Conservation (phyloP, 2,329 filamentous ascomycete genomes). For the Colletotrichum kahawae region DNA sequence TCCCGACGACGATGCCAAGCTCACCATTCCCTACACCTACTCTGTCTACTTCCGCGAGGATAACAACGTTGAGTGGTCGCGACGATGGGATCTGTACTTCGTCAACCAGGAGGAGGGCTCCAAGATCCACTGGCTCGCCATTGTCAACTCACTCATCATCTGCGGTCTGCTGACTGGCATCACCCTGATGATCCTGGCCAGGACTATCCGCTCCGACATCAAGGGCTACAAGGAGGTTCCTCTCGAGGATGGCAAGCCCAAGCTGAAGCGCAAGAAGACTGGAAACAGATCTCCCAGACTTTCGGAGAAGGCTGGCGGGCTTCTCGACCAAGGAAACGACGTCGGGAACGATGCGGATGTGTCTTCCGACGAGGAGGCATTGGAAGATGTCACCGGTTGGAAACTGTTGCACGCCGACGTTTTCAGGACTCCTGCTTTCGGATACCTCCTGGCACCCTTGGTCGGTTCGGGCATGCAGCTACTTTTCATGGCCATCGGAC, state of each 20-base stretch:
- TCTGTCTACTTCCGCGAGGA: conserved; percentile 91
- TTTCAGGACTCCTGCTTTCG: conserved; percentile 75
- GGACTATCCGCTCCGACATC: conserved; percentile 80
- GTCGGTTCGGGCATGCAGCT: conserved; percentile 88
- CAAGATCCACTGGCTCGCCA: conserved; percentile 86
- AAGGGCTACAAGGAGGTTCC: conserved; percentile 72
- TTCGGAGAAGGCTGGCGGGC: conserved; percentile 58
- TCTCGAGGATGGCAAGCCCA: conserved; percentile 70
- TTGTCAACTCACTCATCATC: conserved; percentile 86
- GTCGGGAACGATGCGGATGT: conserved; percentile 58
- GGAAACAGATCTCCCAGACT: conserved; percentile 28
- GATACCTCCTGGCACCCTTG: conserved; percentile 77
- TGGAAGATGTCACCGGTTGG: conserved; percentile 87
- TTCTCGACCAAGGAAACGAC: conserved; percentile 65
- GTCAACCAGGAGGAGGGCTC: conserved; percentile 84
- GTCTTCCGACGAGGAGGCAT: conserved; percentile 71
- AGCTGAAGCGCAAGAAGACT: conserved; percentile 54
- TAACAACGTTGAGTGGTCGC: conserved; percentile 78
- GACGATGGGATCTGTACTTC: conserved; percentile 89
- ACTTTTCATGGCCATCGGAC: conserved; percentile 77
- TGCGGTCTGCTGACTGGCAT: conserved; percentile 79
- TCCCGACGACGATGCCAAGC: conserved; percentile 66
- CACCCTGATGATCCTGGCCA: conserved; percentile 80
- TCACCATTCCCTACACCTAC: conserved; percentile 85
- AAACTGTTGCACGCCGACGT: conserved; percentile 89